Evolutionary conservation across 331 rosid species (phyloP).

Genomic region (Cydonia oblonga): DNA sequence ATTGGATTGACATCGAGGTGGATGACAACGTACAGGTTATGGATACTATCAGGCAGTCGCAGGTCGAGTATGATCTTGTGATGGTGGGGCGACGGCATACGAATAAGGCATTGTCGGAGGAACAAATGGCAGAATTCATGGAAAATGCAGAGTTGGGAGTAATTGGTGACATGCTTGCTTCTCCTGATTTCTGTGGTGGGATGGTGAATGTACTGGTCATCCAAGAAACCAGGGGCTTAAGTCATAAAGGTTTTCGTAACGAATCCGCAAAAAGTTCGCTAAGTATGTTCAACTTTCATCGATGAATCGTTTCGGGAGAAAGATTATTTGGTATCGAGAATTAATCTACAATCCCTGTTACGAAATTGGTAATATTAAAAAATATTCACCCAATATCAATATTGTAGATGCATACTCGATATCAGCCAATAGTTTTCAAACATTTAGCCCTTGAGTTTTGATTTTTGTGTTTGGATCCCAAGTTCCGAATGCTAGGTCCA

Average conservation of each 20-base stretch:
- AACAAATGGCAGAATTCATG: conserved; percentile 28
- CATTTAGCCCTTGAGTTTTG: too few relatives aligned
- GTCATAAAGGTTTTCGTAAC: neutral
- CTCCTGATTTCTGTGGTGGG: conserved; percentile 34
- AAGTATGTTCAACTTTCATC: too few relatives aligned
- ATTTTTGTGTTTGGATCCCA: too few relatives aligned
- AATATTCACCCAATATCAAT: too few relatives aligned
- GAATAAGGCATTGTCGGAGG: neutral
- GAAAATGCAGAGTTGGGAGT: conserved; percentile 43
- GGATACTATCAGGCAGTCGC: conserved; percentile 15
- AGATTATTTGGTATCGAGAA: too few relatives aligned
- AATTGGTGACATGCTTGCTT: conserved; percentile 44
- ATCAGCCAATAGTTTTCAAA: too few relatives aligned
- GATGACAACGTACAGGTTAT: conserved; percentile 18
- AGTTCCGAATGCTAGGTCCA: too few relatives aligned
- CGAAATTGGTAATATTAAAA: too few relatives aligned
- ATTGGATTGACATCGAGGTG: conserved; percentile 29
- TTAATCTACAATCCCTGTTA: too few relatives aligned
- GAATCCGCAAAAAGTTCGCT: too few relatives aligned
- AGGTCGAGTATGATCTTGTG: conserved; percentile 37
- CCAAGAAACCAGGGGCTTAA: conserved; percentile 7
- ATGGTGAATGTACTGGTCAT: conserved; percentile 38
- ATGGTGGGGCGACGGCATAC: conserved; percentile 35
- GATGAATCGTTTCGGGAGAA: too few relatives aligned
- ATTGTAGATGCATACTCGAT: too few relatives aligned